A percentile compares a stretch with the other conserved stretches of the same genome.
Conservation (phyloP, 345 rosid genomes). For the Isatis tinctoria region DNA sequence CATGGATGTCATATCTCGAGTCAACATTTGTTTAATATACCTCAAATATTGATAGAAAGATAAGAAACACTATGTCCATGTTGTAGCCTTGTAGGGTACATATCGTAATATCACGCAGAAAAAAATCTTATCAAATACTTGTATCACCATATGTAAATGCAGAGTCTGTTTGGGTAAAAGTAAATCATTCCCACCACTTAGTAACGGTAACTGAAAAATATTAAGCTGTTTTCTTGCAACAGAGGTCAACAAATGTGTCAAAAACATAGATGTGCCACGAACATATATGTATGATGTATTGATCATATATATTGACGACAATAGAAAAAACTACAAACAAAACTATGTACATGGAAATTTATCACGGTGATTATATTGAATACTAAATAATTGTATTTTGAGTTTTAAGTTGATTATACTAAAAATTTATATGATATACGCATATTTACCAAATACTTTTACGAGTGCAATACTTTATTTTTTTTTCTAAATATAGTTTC, state of each 20-base stretch:
- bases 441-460: not conserved
- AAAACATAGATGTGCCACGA: not conserved
- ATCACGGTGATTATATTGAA: no score
- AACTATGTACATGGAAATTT: no score
- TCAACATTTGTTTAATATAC: constrained; percentile 9
- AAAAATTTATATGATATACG: not conserved
- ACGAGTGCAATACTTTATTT: not conserved
- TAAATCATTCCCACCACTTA: not conserved
- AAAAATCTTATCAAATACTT: not conserved
- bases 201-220: not conserved
- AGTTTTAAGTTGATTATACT: no score
- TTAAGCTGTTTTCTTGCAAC: not conserved
- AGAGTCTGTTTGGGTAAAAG: not conserved
- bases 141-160: not conserved
- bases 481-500: not conserved
- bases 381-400: no score
- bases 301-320: not conserved
- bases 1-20: constrained; percentile 5
- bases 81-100: not conserved
- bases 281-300: not conserved
- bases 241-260: not conserved
- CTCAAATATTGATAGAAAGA: not conserved
- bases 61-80: not conserved
- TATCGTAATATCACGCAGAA: not conserved
- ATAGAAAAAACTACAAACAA: no score